These are phyloP conservation scores for Xerophyta viscosa DNA, from an alignment of 106 monocot genomes.

Conservation along the genomic window DNA sequence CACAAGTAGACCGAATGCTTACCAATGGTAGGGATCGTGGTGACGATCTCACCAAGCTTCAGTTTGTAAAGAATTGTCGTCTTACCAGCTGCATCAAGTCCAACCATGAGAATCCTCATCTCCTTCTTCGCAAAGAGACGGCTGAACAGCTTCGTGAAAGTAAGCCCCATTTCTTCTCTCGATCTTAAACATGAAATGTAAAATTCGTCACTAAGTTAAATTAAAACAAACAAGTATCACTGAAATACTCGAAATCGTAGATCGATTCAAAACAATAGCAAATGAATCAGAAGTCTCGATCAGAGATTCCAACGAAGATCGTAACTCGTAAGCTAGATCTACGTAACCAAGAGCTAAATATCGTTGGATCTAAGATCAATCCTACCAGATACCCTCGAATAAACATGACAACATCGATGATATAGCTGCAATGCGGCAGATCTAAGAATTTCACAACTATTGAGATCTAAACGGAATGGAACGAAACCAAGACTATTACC, in stretches of 20 bases:
- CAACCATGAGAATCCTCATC: constrained; percentile 83
- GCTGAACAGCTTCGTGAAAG: constrained; percentile 79
- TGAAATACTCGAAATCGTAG: not conserved
- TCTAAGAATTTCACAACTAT: no score
- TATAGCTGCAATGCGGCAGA: no score
- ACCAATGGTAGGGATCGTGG: constrained; percentile 74
- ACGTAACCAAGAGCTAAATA: no score
- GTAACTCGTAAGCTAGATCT: no score
- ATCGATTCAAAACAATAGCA: no score
- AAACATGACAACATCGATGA: no score
- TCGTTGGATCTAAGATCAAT: no score
- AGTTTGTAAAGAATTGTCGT: constrained; percentile 76
- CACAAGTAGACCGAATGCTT: not conserved
- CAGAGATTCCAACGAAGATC: no score
- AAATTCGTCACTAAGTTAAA: not conserved
- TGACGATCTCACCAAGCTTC: constrained; percentile 86
- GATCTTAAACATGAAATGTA: not conserved
- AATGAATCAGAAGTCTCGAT: no score
- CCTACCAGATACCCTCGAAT: no score
- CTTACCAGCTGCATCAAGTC: constrained; percentile 69
- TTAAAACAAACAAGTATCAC: not conserved
- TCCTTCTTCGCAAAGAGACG: constrained; percentile 83
- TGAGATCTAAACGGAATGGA: no score
- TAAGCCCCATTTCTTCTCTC: constrained; percentile 50
- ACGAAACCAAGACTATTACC: no score